Evolutionary conservation across 345 rosid species (phyloP), one percentile per base, ranked within the genome.

Genomic region (Bruguiera sexangula): DNA sequence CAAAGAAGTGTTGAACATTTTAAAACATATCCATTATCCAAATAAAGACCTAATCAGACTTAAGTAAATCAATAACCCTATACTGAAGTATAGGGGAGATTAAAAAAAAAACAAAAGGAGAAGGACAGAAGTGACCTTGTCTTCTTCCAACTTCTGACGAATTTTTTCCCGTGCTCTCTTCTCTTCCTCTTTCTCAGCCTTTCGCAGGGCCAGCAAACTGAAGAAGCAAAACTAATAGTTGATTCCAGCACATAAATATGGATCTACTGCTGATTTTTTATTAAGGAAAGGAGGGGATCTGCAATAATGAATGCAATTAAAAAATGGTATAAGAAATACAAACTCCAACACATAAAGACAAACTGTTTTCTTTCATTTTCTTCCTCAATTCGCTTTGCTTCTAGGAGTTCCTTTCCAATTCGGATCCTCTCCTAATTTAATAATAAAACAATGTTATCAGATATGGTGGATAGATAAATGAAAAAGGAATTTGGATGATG

Each of bases 121-220:
- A 67, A 27, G 66, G 37, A 50, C 59, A 70, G 61, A 37, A 73
- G 71, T 32, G 64, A 95, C 99, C 94, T 83, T 95, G 86, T 95
- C 99, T 78, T 95, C 99, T 82, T 92, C 97, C 85, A 95, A 72
- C 69, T 95, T 95, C 78, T 89, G 96, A 70, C 97, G 96, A 81
- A 95, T 90, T 81, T 82, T 95, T 79, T 95, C 97, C 77, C 97
- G 86, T 24, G 96, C 97, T 72, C 86, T 82, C 85, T 62, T 86
- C 85, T 92, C 99, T 79, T 95, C 99, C 75, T 87, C 97, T 80
- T 92, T 95, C 84, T 95, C 97, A 32, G 97, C 97, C 90, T 92
- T 95, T 59, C 92, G 92, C 78, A 88, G 43, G 69, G 93, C 90
- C 74, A 89, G 22, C 73, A 95, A 69, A 76, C 99, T 95, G 82